phyloP scores from a whole-genome alignment of 164 flowering plant species.

The Macadamia integrifolia region DNA sequence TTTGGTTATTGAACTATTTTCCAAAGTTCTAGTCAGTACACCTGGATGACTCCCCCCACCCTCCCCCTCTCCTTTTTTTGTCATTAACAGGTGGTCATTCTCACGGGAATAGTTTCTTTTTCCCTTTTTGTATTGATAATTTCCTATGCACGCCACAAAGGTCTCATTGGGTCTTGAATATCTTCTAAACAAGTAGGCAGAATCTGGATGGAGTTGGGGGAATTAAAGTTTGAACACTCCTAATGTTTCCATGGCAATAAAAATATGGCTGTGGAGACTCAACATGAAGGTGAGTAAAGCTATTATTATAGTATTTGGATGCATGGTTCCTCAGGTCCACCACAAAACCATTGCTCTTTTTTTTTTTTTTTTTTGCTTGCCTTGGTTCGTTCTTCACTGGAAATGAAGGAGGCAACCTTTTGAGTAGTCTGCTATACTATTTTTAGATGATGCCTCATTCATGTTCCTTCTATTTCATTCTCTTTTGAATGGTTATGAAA shows the following conservation, averaged over 20 bases:
- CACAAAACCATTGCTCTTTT: too few species aligned
- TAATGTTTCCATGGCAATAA: neutral
- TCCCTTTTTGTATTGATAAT: constrained; percentile 33
- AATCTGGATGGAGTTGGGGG: neutral
- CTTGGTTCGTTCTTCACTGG: neutral
- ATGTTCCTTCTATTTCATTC: neutral
- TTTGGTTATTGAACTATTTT: neutral
- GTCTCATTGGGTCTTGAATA: constrained; percentile 52
- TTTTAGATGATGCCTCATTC: neutral
- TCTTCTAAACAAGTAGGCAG: neutral
- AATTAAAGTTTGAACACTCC: neutral
- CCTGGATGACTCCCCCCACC: neutral
- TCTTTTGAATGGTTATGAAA: neutral
- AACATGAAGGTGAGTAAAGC: constrained; percentile 6
- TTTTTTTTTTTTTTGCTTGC: neutral
- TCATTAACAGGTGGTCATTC: constrained; percentile 47
- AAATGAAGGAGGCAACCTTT: neutral
- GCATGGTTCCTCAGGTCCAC: neutral
- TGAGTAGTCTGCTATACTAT: neutral
- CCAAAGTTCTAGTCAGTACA: neutral
- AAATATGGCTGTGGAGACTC: constrained; percentile 4
- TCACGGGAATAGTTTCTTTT: constrained; percentile 33
- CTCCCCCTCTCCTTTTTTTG: too few species aligned
- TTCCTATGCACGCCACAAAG: constrained; percentile 55
- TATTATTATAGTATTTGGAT: neutral